A percentile compares a stretch with the other conserved stretches of the same genome.
Evolutionary conservation across 352 stramenopile genomes (phyloP).

Genomic region (Poterioochromonas sp.): DNA sequence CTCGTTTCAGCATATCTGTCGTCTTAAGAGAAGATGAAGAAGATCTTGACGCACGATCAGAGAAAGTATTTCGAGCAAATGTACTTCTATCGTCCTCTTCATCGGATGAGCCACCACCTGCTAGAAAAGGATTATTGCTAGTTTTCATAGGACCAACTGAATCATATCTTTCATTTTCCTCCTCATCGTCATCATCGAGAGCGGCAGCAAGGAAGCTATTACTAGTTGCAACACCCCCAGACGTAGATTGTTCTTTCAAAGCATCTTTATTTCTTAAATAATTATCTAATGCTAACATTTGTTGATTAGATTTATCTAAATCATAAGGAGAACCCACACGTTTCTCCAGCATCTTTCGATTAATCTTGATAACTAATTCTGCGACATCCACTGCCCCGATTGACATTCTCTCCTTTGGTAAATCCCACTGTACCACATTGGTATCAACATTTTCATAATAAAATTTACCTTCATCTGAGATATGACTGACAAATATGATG

Average conservation of each 20-base stretch:
- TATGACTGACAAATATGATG: background rate
- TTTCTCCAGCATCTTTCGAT: background rate
- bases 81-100: background rate
- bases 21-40: background rate
- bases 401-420: background rate
- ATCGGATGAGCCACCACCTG: background rate
- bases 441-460: slow-evolving; percentile 20
- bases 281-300: background rate
- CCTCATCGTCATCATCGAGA: background rate
- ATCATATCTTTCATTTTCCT: background rate
- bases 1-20: background rate
- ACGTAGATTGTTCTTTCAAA: background rate
- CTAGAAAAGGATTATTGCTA: background rate
- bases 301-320: background rate
- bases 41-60: background rate
- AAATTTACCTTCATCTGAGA: background rate
- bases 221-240: background rate
- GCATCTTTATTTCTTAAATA: slow-evolving; percentile 2
- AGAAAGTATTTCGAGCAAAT: background rate
- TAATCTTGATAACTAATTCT: background rate
- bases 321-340: background rate
- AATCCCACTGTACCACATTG: background rate
- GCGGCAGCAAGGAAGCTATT: background rate
- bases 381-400: background rate
- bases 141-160: background rate